phyloP scores from a whole-genome alignment of 1,139 yeast species.

The Chernovozyma aurita region DNA sequence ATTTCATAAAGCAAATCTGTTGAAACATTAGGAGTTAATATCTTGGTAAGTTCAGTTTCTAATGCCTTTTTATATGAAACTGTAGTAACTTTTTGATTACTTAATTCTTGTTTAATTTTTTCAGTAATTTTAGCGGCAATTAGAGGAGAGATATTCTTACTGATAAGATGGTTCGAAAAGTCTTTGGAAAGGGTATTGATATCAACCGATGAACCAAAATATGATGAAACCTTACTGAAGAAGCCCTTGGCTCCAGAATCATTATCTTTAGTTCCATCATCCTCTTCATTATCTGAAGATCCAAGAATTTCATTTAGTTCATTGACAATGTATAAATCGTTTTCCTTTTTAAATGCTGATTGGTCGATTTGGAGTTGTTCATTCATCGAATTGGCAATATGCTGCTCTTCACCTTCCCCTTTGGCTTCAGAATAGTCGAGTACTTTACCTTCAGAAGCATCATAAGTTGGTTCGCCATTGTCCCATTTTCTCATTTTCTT shows the following conservation, averaged over 20 bases:
- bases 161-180: constrained; percentile 39
- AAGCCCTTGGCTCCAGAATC: constrained; percentile 18
- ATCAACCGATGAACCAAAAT: constrained; percentile 35
- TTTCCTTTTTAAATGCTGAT: constrained; percentile 33
- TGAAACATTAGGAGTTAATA: constrained; percentile 89
- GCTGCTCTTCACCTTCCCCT: constrained; percentile 38
- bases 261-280: constrained; percentile 11
- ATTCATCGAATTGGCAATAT: constrained; percentile 42
- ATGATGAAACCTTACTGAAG: constrained; percentile 33
- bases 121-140: constrained; percentile 37
- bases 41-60: constrained; percentile 71
- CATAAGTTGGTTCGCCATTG: constrained; percentile 32
- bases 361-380: constrained; percentile 23
- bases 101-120: constrained; percentile 29
- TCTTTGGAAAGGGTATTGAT: constrained; percentile 38
- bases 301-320: constrained; percentile 41
- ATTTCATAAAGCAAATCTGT: constrained; percentile 84
- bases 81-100: constrained; percentile 26
- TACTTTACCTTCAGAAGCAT: constrained; percentile 15
- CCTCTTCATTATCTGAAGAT: constrained; percentile 29
- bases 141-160: constrained; percentile 41
- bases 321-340: constrained; percentile 39
- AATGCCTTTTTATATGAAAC: constrained; percentile 50
- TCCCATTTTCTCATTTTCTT: constrained; percentile 48
- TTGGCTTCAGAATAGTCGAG: constrained; percentile 34